Base-by-base conservation (phyloP, 805 yeast genomes). In the Phaffomyces antillensis region DNA sequence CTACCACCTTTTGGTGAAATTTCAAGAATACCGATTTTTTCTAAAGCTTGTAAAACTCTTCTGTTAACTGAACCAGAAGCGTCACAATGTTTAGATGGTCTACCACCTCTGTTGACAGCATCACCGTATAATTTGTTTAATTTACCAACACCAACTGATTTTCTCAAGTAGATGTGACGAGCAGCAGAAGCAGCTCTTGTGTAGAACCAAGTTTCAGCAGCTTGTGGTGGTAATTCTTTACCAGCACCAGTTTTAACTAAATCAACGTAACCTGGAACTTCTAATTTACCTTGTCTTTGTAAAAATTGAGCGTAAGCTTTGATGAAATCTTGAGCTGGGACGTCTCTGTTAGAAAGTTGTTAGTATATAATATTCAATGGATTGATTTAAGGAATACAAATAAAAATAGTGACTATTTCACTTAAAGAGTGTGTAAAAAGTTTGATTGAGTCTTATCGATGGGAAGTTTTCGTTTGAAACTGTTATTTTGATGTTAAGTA, bases 61-160 rank as follows among this genome's bases (percentile, higher is more conserved):
- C 99, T 89, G 96, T 93, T 93, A 71, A 93, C 80, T 62, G 98
- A 90, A 73, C 99, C 99, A 51, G 99, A 93, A 72, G 98, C 97
- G 68, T 93, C 96, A 66, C 80, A 87, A 84, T 93, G 99, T 81
- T 82, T 95, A 73, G 90, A 85, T 72, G 99, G 98, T 79, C 95
- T 85, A 77, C 79, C 79, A 76, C 99, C 99, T 79, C 98, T 93
- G 96, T 89, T 91, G 75, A 83, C 79, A 67, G 98, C 89, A 79
- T 95, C 95, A 77, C 99, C 99, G 93, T 93, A 93, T 66, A 88
- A 80, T 79, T 88, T 93, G 96, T 91, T 91, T 71, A 93, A 83
- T 71, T 86, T 86, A 81, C 99, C 99, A 65, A 91, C 95, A 86
- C 99, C 99, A 66, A 93, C 96, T 66, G 86, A 86, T 79, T 93